These are phyloP conservation scores for Populus hybrid DNA, from an alignment of 441 rosid species.

Conservation along the genomic window DNA sequence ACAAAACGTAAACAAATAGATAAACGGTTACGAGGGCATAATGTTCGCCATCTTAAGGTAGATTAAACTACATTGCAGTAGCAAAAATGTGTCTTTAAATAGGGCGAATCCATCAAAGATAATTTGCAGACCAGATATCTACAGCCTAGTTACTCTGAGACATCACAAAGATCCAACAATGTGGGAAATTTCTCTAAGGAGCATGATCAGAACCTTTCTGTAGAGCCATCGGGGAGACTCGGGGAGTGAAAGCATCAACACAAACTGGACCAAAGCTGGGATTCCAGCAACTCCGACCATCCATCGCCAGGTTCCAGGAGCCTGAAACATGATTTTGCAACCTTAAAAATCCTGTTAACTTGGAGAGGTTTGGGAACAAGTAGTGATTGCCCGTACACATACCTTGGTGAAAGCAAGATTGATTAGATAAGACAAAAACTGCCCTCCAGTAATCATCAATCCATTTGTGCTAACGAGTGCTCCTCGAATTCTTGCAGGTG, in stretches of 20 bases:
- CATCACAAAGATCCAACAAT: neutral
- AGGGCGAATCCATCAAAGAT: neutral
- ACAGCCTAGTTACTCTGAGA: neutral
- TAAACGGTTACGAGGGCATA: neutral
- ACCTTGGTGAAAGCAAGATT: constrained; percentile 79
- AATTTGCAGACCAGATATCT: neutral
- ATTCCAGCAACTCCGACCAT: constrained; percentile 81
- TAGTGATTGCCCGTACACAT: neutral
- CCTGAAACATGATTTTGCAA: constrained; percentile 25
- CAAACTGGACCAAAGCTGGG: constrained; percentile 64
- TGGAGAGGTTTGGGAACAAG: neutral
- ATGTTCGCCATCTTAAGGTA: neutral
- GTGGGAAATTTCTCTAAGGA: neutral
- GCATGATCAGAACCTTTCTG: constrained; percentile 25
- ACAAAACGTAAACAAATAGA: neutral
- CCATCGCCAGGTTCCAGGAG: constrained; percentile 32
- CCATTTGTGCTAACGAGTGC: constrained; percentile 86
- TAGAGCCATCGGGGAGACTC: constrained; percentile 94
- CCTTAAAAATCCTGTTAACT: neutral
- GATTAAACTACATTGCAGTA: neutral
- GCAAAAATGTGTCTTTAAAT: neutral
- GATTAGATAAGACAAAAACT: constrained; percentile 71
- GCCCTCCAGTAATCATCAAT: constrained; percentile 76
- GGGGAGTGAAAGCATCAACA: constrained; percentile 64
- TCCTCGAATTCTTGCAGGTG: constrained; percentile 81